These are phyloP conservation scores for Fusarium equiseti DNA, from an alignment of 2,329 filamentous ascomycete genomes.

Conservation along the genomic window DNA sequence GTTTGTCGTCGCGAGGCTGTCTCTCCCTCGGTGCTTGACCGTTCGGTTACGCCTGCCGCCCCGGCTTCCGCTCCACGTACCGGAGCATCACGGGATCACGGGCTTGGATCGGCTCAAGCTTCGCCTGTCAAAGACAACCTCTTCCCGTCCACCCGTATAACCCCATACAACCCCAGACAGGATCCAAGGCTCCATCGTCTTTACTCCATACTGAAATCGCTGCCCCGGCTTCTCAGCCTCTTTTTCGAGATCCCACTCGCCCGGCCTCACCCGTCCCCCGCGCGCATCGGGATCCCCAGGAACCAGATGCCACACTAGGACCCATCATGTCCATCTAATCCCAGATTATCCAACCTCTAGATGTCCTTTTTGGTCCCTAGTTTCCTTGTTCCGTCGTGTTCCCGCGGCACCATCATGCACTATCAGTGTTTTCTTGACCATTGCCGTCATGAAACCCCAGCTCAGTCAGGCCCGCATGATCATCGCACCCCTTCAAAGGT, in stretches of 20 bases:
- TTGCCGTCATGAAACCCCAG: constrained; percentile 31
- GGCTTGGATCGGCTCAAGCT: constrained; percentile 46
- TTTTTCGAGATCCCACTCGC: constrained; percentile 41
- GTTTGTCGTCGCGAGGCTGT: constrained; percentile 34
- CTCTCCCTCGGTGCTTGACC: constrained; percentile 36
- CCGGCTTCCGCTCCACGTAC: constrained; percentile 45
- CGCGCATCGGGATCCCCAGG: constrained; percentile 48
- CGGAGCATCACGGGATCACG: constrained; percentile 50
- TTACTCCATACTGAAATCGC: constrained; percentile 34
- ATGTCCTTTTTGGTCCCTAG: constrained; percentile 31
- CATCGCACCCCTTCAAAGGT: constrained; percentile 22
- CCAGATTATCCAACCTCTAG: constrained; percentile 14
- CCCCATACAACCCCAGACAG: constrained; percentile 34
- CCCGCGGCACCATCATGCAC: constrained; percentile 44
- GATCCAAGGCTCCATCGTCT: constrained; percentile 38
- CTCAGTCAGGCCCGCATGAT: constrained; percentile 28
- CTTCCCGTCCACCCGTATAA: constrained; percentile 31
- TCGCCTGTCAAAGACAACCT: constrained; percentile 33
- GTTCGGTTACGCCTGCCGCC: constrained; percentile 45
- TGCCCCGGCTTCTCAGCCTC: constrained; percentile 47
- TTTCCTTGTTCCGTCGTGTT: constrained; percentile 38
- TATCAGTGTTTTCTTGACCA: constrained; percentile 37
- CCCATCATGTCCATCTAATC: constrained; percentile 26
- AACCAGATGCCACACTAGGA: constrained; percentile 36
- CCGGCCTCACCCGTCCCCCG: constrained; percentile 46